Evolutionary conservation across 306 rosid genomes (phyloP).

Genomic region (Sophora flavescens): DNA sequence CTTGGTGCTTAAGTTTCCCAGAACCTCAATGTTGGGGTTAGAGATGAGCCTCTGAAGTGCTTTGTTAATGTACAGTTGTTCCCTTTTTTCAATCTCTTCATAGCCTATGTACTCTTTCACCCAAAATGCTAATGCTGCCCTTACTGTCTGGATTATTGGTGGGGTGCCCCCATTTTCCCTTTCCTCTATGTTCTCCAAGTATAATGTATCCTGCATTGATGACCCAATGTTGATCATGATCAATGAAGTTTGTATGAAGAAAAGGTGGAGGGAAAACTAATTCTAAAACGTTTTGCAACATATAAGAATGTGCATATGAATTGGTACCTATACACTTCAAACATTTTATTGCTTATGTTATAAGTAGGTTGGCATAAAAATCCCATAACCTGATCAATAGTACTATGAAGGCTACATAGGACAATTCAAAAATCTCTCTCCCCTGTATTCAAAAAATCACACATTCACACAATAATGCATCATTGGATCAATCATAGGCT

Average conservation of each 20-base stretch:
- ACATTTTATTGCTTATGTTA: not conserved
- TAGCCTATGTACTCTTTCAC: conserved; percentile 75
- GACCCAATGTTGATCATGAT: not conserved
- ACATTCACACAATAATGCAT: no score
- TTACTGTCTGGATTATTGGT: conserved; percentile 78
- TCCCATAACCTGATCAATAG: not conserved
- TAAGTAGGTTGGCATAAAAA: not conserved
- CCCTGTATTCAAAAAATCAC: not conserved
- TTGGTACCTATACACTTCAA: not conserved
- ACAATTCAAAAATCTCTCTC: not conserved
- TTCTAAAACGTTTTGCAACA: not conserved
- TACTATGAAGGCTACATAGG: not conserved
- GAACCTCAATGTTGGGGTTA: conserved; percentile 62
- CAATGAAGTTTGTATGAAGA: conserved; percentile 17
- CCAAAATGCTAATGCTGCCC: conserved; percentile 93
- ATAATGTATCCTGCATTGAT: conserved; percentile 76
- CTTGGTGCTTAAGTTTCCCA: conserved; percentile 66
- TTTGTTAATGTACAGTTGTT: conserved; percentile 55
- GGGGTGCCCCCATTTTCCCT: conserved; percentile 94
- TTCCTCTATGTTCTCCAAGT: conserved; percentile 73
- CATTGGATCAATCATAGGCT: no score
- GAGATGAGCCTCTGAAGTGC: conserved; percentile 68
- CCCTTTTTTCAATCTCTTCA: conserved; percentile 69
- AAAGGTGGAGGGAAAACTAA: not conserved
- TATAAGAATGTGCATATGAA: not conserved